phyloP scores from a whole-genome alignment of 371 early-diverging fungal genomes.

The Rhizopus sp. region DNA sequence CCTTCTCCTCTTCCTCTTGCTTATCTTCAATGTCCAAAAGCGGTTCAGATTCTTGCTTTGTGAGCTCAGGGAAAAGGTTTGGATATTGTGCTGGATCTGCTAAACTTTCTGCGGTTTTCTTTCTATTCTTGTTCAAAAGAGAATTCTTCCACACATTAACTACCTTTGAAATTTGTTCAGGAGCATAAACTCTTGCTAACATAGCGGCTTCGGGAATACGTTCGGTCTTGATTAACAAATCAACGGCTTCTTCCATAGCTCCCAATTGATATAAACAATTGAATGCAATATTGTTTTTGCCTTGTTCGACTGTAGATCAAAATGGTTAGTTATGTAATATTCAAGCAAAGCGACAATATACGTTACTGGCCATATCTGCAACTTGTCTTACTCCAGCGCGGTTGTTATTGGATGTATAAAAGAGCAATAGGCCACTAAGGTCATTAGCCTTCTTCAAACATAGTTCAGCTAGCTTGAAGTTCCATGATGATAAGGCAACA shows the following conservation, averaged over 20 bases:
- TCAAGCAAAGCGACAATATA: background rate
- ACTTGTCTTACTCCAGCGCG: constrained; percentile 72
- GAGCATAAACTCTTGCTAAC: constrained; percentile 89
- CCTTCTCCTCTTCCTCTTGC: constrained; percentile 10
- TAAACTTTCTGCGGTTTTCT: constrained; percentile 86
- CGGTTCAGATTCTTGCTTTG: constrained; percentile 4
- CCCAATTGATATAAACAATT: constrained; percentile 77
- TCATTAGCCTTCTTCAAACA: constrained; percentile 89
- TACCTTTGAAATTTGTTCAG: constrained; percentile 72
- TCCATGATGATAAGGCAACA: constrained; percentile 86
- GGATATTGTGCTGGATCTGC: constrained; percentile 84
- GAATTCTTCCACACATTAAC: constrained; percentile 82
- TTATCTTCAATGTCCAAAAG: constrained; percentile 22
- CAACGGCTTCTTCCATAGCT: constrained; percentile 55
- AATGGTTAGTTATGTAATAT: constrained; percentile 1
- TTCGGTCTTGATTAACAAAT: constrained; percentile 30
- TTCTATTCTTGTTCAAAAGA: constrained; percentile 67
- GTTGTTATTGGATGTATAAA: constrained; percentile 90
- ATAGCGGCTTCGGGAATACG: constrained; percentile 97
- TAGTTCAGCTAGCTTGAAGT: constrained; percentile 87
- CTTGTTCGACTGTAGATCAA: constrained; percentile 54
- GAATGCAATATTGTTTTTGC: constrained; percentile 92
- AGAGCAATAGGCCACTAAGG: constrained; percentile 82
- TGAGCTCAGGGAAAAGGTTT: constrained; percentile 81
- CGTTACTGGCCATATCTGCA: constrained; percentile 73